Percentiles rank a stretch among this genome's conserved stretches.
phyloP scores from a whole-genome alignment of 129 eudicot species.

The Scalesia atractyloides region DNA sequence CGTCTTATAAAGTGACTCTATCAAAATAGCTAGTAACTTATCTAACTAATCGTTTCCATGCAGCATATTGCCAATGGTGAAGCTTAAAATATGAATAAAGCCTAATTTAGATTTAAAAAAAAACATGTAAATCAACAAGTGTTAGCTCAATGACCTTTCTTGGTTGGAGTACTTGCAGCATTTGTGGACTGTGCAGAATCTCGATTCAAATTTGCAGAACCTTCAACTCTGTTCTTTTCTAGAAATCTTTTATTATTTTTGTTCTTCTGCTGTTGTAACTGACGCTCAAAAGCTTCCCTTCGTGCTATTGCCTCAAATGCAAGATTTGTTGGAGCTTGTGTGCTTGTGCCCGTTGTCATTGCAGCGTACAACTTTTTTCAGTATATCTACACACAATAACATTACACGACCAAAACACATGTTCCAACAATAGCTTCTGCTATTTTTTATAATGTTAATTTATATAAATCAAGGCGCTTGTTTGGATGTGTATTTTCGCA shows the following conservation, averaged over 20 bases:
- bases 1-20: neutral
- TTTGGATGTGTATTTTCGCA: neutral
- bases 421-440: neutral
- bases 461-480: neutral
- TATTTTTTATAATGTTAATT: slow-evolving; percentile 11
- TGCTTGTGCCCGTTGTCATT: slow-evolving; percentile 24
- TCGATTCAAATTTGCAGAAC: slow-evolving; percentile 15
- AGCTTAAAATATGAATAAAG: neutral
- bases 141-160: slow-evolving; percentile 49
- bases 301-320: slow-evolving; percentile 69
- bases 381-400: slow-evolving; percentile 20
- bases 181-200: slow-evolving; percentile 22
- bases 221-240: slow-evolving; percentile 24
- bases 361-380: slow-evolving; percentile 7
- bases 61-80: neutral
- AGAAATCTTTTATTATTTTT: slow-evolving; percentile 42
- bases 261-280: slow-evolving; percentile 43
- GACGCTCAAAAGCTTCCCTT: slow-evolving; percentile 61
- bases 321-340: slow-evolving; percentile 48
- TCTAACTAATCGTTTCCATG: neutral
- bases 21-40: neutral
- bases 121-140: neutral
- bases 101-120: neutral
- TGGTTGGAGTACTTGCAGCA: slow-evolving; percentile 34
- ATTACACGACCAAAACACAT: slow-evolving; percentile 3